A percentile compares a stretch with the other conserved stretches of the same genome.
phyloP scores from a whole-genome alignment of 192 early-diverging fungal genomes.

The Thoreauomyces humboldtii region DNA sequence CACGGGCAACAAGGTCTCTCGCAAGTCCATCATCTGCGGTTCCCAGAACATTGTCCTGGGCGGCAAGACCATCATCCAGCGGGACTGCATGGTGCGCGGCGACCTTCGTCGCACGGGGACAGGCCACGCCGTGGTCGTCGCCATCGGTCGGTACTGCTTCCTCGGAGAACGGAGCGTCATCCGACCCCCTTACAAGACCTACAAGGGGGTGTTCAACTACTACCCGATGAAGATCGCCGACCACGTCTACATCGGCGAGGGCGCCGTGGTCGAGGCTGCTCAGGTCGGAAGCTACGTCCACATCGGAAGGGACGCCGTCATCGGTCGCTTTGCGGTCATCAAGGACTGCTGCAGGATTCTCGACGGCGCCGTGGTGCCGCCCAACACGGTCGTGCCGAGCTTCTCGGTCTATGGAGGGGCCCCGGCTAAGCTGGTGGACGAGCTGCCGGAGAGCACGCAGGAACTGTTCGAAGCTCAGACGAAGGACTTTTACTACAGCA shows the following conservation, averaged over 20 bases:
- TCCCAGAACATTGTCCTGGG: slow-evolving; percentile 95
- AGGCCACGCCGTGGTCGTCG: slow-evolving; percentile 84
- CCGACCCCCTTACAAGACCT: slow-evolving; percentile 92
- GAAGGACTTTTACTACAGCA: slow-evolving; percentile 39
- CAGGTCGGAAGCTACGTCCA: slow-evolving; percentile 84
- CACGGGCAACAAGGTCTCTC: slow-evolving; percentile 93
- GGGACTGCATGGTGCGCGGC: slow-evolving; percentile 86
- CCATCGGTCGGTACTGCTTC: slow-evolving; percentile 88
- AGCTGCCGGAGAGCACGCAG: slow-evolving; percentile 85
- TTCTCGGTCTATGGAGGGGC: slow-evolving; percentile 88
- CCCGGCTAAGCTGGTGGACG: slow-evolving; percentile 71
- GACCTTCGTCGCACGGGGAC: slow-evolving; percentile 86
- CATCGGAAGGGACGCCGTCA: slow-evolving; percentile 92
- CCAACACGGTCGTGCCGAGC: slow-evolving; percentile 86
- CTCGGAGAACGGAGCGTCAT: slow-evolving; percentile 74
- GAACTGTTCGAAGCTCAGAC: slow-evolving; percentile 70
- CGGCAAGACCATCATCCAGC: slow-evolving; percentile 95
- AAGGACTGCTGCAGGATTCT: slow-evolving; percentile 91
- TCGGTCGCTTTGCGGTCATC: slow-evolving; percentile 92
- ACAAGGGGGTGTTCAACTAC: slow-evolving; percentile 92
- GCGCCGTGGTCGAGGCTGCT: slow-evolving; percentile 86
- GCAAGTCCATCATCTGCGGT: slow-evolving; percentile 90
- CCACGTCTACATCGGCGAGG: slow-evolving; percentile 83
- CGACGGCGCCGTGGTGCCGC: slow-evolving; percentile 87
- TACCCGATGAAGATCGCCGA: slow-evolving; percentile 98